These are phyloP conservation scores for Eutypella sp. DNA, from an alignment of 2,329 filamentous ascomycete species.

Conservation along the genomic window DNA sequence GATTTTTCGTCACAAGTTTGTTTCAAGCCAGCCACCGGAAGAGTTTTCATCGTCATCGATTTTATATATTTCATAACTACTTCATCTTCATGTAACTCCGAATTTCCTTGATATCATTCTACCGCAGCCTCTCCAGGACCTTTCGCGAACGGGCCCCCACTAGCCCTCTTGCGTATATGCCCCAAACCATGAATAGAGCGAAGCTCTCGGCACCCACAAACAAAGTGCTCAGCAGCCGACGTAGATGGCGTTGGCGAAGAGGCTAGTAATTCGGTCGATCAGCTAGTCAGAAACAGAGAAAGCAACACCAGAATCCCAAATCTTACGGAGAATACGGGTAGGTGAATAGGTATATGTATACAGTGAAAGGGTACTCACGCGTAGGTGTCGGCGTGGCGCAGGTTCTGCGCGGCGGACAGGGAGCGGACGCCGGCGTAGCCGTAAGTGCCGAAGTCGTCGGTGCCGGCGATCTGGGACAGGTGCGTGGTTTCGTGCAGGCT, in stretches of 20 bases:
- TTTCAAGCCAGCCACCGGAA: too few relatives aligned
- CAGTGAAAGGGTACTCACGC: too few relatives aligned
- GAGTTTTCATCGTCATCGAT: too few relatives aligned
- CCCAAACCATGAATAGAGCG: background rate
- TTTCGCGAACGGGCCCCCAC: too few relatives aligned
- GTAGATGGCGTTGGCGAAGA: slow-evolving; percentile 31
- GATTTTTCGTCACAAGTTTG: too few relatives aligned
- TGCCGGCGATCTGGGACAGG: slow-evolving; percentile 51
- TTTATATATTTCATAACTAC: too few relatives aligned
- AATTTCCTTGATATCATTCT: too few relatives aligned
- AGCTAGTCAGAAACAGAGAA: too few relatives aligned
- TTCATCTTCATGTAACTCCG: too few relatives aligned
- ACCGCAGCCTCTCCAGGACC: too few relatives aligned
- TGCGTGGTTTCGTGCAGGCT: slow-evolving; percentile 64
- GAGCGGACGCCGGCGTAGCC: slow-evolving; percentile 43
- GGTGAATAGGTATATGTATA: slow-evolving; percentile 7
- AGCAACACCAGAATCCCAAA: too few relatives aligned
- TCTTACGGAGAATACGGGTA: slow-evolving; percentile 12
- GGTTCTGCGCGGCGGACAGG: slow-evolving; percentile 43
- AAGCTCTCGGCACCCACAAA: background rate
- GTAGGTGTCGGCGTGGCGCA: slow-evolving; percentile 61
- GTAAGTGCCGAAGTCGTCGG: slow-evolving; percentile 45
- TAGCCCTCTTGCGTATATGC: too few relatives aligned
- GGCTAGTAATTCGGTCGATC: slow-evolving; percentile 1
- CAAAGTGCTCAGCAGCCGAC: slow-evolving; percentile 31